Percentiles rank a stretch among this genome's conserved stretches.
phyloP scores from a whole-genome alignment of 192 early-diverging fungal species.

The Endogone sp. region DNA sequence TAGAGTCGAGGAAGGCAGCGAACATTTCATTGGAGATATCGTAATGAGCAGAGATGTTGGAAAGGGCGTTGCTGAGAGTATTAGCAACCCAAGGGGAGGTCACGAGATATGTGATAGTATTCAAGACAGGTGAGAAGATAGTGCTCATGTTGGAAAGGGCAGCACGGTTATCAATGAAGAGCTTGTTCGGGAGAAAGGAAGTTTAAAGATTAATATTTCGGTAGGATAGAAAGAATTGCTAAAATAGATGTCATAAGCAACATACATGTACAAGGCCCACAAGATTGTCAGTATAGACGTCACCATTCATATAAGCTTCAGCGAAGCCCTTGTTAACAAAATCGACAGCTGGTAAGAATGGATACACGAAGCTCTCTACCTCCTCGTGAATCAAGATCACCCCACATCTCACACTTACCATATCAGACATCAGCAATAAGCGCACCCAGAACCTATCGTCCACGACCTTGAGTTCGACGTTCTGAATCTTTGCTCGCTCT shows the following conservation, averaged over 20 bases:
- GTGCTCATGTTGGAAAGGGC: slow-evolving; percentile 38
- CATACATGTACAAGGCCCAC: slow-evolving; percentile 45
- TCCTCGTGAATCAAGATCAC: too few species aligned
- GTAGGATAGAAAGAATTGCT: too few species aligned
- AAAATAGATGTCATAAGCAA: background rate
- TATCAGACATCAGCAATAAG: slow-evolving; percentile 39
- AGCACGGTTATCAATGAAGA: slow-evolving; percentile 58
- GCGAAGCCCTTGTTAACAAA: slow-evolving; percentile 74
- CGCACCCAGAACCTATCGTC: slow-evolving; percentile 63
- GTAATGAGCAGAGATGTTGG: slow-evolving; percentile 70
- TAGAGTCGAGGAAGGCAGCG: slow-evolving; percentile 57
- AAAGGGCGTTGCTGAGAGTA: slow-evolving; percentile 51
- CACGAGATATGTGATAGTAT: slow-evolving; percentile 46
- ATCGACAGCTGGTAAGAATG: too few species aligned
- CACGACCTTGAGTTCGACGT: slow-evolving; percentile 42
- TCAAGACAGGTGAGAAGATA: slow-evolving; percentile 45
- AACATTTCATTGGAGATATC: slow-evolving; percentile 78
- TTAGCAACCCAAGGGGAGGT: slow-evolving; percentile 56
- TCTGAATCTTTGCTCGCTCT: slow-evolving; percentile 3
- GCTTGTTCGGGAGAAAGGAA: too few species aligned
- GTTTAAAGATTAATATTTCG: background rate
- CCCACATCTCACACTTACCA: too few species aligned
- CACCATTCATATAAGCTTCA: slow-evolving; percentile 68
- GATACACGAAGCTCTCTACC: too few species aligned
- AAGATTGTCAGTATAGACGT: slow-evolving; percentile 53